Evolutionary conservation across 2,329 filamentous ascomycete genomes (phyloP), one percentile per base, ranked within the genome.

Genomic region (Phialophora expanda): DNA sequence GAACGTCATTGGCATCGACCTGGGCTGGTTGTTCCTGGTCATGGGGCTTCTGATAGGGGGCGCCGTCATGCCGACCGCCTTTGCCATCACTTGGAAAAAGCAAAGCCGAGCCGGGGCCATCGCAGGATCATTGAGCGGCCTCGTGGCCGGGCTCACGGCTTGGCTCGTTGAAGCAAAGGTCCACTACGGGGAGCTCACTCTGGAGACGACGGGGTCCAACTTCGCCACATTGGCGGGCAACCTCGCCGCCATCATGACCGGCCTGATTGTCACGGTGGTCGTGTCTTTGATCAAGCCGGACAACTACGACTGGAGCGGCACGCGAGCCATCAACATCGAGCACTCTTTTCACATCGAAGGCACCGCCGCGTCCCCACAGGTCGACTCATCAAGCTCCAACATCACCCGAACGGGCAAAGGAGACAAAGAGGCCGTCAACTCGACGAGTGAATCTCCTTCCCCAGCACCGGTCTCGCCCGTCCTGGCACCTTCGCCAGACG

Each of bases 41-140:
- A 94, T 96, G 82, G 90, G 91, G 17, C 90, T 93, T 53, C 90
- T 97, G 72, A 94, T 97, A 74, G 92, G 89, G 0, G 87, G 90
- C 0, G 92, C 91, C 3, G 92, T 96, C 2, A 84, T 97, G 20
- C 93, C 93, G 0, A 90, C 91, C 0, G 89, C 91, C 0, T 81
- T 96, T 67, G 91, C 92, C 0, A 84, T 97, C 0, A 82, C 93
- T 61, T 97, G 92, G 92, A 86, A 85, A 57, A 86, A 89, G 1
- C 92, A 96, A 76, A 92, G 91, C 74, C 87, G 86, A 80, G 87
- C 86, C 75, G 67, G 62, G 17, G 67, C 65, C 30, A 59, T 69
- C n/a, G 50, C 60, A 1, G 65, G 62, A 1, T 38, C 67, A 26
- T 89, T 89, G 0, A 80, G 92, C 1, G 90, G 90, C 6, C 85